A percentile compares a stretch with the other conserved stretches of the same genome.
phyloP scores from a whole-genome alignment of 306 rosid species.

The Lathyrus aphaca region DNA sequence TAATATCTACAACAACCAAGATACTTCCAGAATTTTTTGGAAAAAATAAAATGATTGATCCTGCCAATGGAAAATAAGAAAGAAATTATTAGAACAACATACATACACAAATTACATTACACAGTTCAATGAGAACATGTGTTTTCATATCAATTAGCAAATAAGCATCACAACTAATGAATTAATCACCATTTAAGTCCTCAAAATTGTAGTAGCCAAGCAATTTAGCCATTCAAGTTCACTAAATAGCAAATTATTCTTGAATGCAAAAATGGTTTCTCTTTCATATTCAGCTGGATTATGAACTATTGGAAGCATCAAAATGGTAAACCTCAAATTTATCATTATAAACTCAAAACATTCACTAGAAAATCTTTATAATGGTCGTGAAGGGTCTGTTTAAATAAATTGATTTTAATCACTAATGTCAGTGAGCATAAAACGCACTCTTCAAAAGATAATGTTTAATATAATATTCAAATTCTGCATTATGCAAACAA shows the following conservation, averaged over 20 bases:
- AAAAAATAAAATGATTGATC: conserved; percentile 92
- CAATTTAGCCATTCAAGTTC: background rate
- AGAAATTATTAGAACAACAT: conserved; percentile 34
- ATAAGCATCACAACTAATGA: conserved; percentile 12
- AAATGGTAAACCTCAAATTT: too few species aligned
- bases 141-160: conserved; percentile 23
- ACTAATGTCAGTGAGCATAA: too few species aligned
- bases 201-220: background rate
- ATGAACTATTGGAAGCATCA: too few species aligned
- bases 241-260: background rate
- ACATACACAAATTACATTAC: conserved; percentile 21
- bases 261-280: too few species aligned
- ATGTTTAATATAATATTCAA: too few species aligned
- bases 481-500: too few species aligned
- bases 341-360: too few species aligned
- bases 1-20: conserved; percentile 53
- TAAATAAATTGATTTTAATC: too few species aligned
- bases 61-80: conserved; percentile 57
- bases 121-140: conserved; percentile 5
- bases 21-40: conserved; percentile 99
- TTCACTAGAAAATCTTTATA: too few species aligned
- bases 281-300: too few species aligned
- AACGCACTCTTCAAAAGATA: too few species aligned
- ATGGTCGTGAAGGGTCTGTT: too few species aligned
- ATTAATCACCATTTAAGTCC: background rate